Conservation (phyloP, 164 flowering plant genomes). For the Paratinospora sagittata region DNA sequence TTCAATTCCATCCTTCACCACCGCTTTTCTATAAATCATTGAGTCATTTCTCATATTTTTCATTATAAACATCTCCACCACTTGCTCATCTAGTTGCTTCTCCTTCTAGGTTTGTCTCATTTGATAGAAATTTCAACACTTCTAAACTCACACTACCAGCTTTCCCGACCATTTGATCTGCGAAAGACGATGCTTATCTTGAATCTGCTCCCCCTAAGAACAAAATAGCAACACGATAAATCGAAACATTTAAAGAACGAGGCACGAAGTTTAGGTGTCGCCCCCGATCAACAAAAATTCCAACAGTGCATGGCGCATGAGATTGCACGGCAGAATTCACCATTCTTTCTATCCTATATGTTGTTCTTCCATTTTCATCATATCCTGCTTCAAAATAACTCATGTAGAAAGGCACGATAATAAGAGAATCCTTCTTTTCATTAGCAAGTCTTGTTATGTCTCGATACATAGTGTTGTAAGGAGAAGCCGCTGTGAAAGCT, state of each 20-base stretch:
- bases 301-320: slow-evolving; percentile 1
- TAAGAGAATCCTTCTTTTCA: neutral
- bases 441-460: neutral
- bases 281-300: neutral
- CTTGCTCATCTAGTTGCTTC: slow-evolving; percentile 16
- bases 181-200: slow-evolving; percentile 41
- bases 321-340: neutral
- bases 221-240: slow-evolving; percentile 1
- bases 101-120: too few species aligned
- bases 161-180: slow-evolving; percentile 32
- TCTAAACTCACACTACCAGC: slow-evolving; percentile 24
- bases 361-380: neutral
- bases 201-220: slow-evolving; percentile 50
- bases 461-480: slow-evolving; percentile 1
- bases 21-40: slow-evolving; percentile 29
- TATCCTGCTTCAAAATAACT: neutral
- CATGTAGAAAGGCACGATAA: slow-evolving; percentile 3
- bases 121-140: slow-evolving; percentile 24
- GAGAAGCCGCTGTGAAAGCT: neutral
- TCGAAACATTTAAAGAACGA: neutral
- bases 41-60: slow-evolving; percentile 15
- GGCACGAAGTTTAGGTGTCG: neutral
- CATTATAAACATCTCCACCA: slow-evolving; percentile 20
- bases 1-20: slow-evolving; percentile 32
- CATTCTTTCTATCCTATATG: neutral